Evolutionary conservation across 305 asterid genomes (phyloP).

Genomic region (Solanum hybrid): DNA sequence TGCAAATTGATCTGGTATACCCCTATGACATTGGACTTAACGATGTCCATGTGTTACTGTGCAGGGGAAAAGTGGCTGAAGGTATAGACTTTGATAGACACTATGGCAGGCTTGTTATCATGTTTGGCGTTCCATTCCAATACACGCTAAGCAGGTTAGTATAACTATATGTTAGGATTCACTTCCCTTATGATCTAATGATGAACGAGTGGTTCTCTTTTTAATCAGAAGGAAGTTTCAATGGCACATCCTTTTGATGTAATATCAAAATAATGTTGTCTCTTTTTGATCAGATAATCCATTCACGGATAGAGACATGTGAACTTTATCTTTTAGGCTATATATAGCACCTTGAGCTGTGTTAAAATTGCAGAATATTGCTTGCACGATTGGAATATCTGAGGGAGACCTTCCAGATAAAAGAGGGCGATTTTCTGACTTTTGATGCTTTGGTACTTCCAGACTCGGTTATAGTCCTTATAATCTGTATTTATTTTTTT

Average conservation of each 20-base stretch:
- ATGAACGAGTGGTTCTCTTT: neutral
- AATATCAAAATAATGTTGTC: neutral
- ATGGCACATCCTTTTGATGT: neutral
- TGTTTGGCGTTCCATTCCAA: constrained; percentile 96
- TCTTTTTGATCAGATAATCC: neutral
- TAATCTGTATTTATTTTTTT: neutral
- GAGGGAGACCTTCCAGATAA: constrained; percentile 92
- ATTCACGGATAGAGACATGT: neutral
- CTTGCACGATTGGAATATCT: constrained; percentile 87
- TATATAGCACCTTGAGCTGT: neutral
- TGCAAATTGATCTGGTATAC: neutral
- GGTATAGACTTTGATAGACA: constrained; percentile 98
- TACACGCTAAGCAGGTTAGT: constrained; percentile 88
- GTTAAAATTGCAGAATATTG: constrained; percentile 58
- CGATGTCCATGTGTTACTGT: constrained; percentile 2
- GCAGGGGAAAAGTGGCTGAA: constrained; percentile 99
- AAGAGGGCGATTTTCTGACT: constrained; percentile 91
- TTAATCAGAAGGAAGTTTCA: neutral
- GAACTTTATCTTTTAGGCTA: neutral
- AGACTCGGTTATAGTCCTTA: neutral
- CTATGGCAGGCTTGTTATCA: constrained; percentile 95
- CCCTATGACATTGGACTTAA: neutral
- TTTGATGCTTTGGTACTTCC: constrained; percentile 88
- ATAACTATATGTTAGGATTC: neutral
- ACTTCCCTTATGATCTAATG: neutral